phyloP scores from a whole-genome alignment of 306 rosid species.

The Comarum palustre region DNA sequence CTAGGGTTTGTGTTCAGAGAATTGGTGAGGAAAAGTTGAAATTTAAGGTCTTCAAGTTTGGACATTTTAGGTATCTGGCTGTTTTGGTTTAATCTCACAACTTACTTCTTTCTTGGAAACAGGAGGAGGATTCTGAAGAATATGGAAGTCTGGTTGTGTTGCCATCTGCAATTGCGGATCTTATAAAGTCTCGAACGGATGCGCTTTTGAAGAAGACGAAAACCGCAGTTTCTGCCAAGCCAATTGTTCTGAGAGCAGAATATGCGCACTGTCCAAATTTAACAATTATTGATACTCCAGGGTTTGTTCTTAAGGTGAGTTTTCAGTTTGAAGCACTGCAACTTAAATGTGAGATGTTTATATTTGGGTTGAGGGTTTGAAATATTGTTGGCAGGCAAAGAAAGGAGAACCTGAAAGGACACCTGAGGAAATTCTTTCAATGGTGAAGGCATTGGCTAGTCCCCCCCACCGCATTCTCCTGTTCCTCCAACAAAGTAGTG shows the following conservation, averaged over 20 bases:
- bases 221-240: slow-evolving; percentile 84
- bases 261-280: slow-evolving; percentile 93
- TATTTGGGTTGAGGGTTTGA: neutral
- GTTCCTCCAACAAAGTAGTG: slow-evolving; percentile 97
- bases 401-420: slow-evolving; percentile 93
- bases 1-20: slow-evolving; percentile 2
- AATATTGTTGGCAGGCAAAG: slow-evolving; percentile 62
- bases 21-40: neutral
- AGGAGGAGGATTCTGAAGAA: slow-evolving; percentile 96
- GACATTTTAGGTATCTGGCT: neutral
- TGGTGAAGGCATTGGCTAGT: slow-evolving; percentile 89
- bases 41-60: neutral
- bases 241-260: slow-evolving; percentile 92
- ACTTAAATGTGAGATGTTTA: neutral
- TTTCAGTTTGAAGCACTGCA: neutral
- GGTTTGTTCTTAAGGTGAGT: slow-evolving; percentile 91
- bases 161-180: slow-evolving; percentile 79
- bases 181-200: slow-evolving; percentile 78
- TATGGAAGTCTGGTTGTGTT: slow-evolving; percentile 73
- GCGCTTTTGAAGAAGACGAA: slow-evolving; percentile 68
- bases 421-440: slow-evolving; percentile 86
- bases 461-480: slow-evolving; percentile 89
- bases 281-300: slow-evolving; percentile 95
- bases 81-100: neutral
- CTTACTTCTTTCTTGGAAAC: slow-evolving; percentile 26